Evolutionary conservation across 2,329 filamentous ascomycete species (phyloP).

Genomic region (Chaetomium sp.): DNA sequence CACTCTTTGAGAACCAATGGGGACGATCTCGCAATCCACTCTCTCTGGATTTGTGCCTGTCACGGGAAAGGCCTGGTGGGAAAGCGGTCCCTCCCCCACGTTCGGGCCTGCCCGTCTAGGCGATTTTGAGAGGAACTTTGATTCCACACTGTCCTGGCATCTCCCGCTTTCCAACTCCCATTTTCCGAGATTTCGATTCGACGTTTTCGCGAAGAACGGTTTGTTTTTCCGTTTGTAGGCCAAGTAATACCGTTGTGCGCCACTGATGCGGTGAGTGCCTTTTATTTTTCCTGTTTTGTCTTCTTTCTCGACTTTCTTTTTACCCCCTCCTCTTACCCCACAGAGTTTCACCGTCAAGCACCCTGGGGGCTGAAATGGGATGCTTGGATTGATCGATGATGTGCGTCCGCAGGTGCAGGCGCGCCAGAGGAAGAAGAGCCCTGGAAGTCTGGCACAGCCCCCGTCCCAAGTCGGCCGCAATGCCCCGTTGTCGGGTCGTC

Average conservation of each 20-base stretch:
- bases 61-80: neutral
- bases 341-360: neutral
- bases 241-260: neutral
- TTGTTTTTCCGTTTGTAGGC: neutral
- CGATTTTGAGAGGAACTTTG: neutral
- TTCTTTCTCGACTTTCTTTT: neutral
- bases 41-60: neutral
- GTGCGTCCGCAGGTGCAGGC: constrained; percentile 4
- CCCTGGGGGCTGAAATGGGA: neutral
- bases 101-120: neutral
- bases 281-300: neutral
- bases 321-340: neutral
- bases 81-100: neutral
- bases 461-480: constrained; percentile 1
- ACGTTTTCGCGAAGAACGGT: neutral
- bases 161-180: neutral
- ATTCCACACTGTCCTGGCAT: constrained; percentile 1
- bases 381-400: neutral
- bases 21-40: neutral
- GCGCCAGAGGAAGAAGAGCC: neutral
- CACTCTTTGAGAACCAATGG: neutral
- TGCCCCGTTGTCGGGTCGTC: constrained; percentile 25
- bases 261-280: constrained; percentile 2
- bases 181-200: neutral
- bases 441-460: constrained; percentile 6